Evolutionary conservation across 192 early-diverging fungal species (phyloP).

Genomic region (Neocallimastix lanati): DNA sequence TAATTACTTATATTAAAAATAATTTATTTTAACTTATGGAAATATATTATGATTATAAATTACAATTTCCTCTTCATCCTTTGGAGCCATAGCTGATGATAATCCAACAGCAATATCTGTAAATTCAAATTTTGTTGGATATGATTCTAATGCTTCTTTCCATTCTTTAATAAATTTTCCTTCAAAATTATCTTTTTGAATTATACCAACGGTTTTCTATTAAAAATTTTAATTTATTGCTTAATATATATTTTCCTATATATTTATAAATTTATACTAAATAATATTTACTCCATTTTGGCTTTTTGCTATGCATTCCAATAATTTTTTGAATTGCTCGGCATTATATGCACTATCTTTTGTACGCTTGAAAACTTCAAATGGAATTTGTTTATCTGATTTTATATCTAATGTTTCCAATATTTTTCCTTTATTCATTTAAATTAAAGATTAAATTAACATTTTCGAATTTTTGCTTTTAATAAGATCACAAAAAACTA

Average conservation of each 20-base stretch:
- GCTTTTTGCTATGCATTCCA: constrained; percentile 10
- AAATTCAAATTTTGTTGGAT: constrained; percentile 31
- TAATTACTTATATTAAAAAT: no score
- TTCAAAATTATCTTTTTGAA: constrained; percentile 52
- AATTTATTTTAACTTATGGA: no score
- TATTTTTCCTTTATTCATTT: constrained; percentile 40
- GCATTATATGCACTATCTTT: constrained; percentile 63
- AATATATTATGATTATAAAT: constrained; percentile 1
- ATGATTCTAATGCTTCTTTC: constrained; percentile 15
- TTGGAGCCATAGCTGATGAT: constrained; percentile 53
- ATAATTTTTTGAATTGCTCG: constrained; percentile 31
- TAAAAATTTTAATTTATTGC: neutral
- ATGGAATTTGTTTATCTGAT: constrained; percentile 24
- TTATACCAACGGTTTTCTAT: constrained; percentile 48
- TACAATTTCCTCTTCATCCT: constrained; percentile 83
- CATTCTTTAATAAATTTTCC: constrained; percentile 72
- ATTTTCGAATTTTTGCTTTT: neutral
- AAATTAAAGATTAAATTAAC: neutral
- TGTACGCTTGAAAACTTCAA: constrained; percentile 55
- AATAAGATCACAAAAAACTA: neutral
- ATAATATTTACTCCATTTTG: neutral
- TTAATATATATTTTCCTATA: no score
- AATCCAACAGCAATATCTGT: constrained; percentile 57
- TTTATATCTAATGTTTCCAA: constrained; percentile 30
- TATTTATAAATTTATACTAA: neutral